Conservation (phyloP, 2,329 filamentous ascomycete species). For the Fusarium secorum region DNA sequence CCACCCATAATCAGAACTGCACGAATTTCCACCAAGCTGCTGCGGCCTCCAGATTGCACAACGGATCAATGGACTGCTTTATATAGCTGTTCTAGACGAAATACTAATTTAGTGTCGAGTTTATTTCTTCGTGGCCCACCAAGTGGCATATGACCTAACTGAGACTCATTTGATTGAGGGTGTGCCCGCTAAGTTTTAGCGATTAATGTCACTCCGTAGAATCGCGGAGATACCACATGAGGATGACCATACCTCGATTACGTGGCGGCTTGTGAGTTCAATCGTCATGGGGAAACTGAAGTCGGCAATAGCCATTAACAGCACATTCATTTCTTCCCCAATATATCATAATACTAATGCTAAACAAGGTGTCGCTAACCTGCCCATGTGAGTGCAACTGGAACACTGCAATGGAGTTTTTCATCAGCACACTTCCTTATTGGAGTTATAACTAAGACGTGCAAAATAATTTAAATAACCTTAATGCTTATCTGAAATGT, state of each 20-base stretch:
- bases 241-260: background rate
- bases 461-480: too few relatives aligned
- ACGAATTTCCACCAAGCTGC: too few relatives aligned
- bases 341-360: fast-evolving
- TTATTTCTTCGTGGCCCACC: background rate
- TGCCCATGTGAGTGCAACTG: background rate
- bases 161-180: background rate
- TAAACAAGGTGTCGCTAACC: background rate
- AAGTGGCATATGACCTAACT: fast-evolving
- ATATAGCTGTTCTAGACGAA: fast-evolving
- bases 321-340: fast-evolving
- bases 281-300: background rate
- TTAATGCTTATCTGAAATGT: too few relatives aligned
- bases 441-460: too few relatives aligned
- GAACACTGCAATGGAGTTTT: too few relatives aligned
- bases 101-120: fast-evolving
- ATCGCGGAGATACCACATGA: background rate
- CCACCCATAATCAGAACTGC: background rate
- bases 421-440: too few relatives aligned
- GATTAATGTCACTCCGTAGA: background rate
- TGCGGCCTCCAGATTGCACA: background rate
- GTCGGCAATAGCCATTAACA: fast-evolving
- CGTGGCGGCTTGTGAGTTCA: background rate
- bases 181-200: fast-evolving
- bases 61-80: fast-evolving